Evolutionary conservation across 148 eudicot genomes (phyloP).

Genomic region (Chenopodium formosanum): DNA sequence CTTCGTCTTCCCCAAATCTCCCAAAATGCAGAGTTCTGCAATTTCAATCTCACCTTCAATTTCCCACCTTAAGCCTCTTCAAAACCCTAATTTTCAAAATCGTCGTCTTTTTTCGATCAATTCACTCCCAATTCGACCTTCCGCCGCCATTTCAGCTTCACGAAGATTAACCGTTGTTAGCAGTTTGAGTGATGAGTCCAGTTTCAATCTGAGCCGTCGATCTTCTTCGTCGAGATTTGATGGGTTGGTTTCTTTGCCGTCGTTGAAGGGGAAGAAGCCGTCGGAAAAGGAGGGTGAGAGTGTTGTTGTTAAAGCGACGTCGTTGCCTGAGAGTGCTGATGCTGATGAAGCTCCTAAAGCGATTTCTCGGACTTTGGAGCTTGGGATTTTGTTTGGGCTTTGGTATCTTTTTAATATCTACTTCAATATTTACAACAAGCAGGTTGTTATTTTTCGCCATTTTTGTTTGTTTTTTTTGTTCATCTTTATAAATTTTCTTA

Average conservation of each 20-base stretch:
- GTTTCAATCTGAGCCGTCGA: constrained; percentile 10
- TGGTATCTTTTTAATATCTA: constrained; percentile 83
- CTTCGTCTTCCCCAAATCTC: constrained; percentile 6
- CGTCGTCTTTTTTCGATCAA: constrained; percentile 3
- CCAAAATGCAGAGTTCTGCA: constrained; percentile 64
- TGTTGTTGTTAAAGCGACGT: constrained; percentile 45
- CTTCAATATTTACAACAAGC: constrained; percentile 88
- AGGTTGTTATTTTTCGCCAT: constrained; percentile 41
- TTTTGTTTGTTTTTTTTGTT: neutral
- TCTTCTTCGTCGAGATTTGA: constrained; percentile 17
- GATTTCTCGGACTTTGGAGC: constrained; percentile 42
- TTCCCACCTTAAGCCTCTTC: constrained; percentile 29
- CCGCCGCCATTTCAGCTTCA: neutral
- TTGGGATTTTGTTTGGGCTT: constrained; percentile 62
- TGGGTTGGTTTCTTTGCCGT: constrained; percentile 40
- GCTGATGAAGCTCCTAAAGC: constrained; percentile 40
- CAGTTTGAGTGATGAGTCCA: neutral
- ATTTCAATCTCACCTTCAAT: constrained; percentile 44
- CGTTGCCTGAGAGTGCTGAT: constrained; percentile 54
- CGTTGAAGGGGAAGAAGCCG: constrained; percentile 36
- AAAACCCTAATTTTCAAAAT: constrained; percentile 8
- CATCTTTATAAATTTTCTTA: neutral
- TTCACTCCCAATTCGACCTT: constrained; percentile 1
- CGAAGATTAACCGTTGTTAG: neutral
- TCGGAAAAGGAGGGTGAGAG: constrained; percentile 19